Conservation (phyloP, 306 rosid genomes). For the Citrullus amarus region DNA sequence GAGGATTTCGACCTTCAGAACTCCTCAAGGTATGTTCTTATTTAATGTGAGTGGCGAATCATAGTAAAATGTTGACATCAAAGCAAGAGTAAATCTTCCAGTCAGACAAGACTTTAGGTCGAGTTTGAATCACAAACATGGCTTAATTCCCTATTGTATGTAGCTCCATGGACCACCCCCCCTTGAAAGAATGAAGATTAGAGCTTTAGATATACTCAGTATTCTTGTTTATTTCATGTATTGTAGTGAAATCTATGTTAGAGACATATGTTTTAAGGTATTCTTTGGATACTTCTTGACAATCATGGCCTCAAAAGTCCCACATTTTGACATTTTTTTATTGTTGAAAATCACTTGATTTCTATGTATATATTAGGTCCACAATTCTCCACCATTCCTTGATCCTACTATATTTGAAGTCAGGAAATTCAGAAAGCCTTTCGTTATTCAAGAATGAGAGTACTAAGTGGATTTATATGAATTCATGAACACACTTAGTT, state of each 20-base stretch:
- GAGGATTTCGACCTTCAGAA: constrained; percentile 95
- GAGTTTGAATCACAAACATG: neutral
- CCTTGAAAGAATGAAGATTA: neutral
- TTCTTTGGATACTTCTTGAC: neutral
- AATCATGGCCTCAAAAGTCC: neutral
- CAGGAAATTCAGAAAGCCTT: neutral
- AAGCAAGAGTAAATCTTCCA: neutral
- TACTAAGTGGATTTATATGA: neutral
- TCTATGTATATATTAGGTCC: neutral
- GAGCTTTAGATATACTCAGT: neutral
- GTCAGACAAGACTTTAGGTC: neutral
- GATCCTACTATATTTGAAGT: neutral
- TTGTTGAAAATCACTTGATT: neutral
- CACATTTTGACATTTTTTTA: neutral
- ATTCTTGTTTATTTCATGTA: neutral
- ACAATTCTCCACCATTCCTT: neutral
- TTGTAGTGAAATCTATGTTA: neutral
- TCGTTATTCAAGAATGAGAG: neutral
- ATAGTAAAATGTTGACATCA: neutral
- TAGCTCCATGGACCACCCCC: neutral
- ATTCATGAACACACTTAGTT: neutral
- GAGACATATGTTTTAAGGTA: neutral
- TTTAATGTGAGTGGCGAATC: neutral
- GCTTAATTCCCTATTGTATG: neutral
- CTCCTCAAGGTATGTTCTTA: constrained; percentile 52